phyloP scores from a whole-genome alignment of 352 stramenopile genomes.

The Globisporangium camurandrum region DNA sequence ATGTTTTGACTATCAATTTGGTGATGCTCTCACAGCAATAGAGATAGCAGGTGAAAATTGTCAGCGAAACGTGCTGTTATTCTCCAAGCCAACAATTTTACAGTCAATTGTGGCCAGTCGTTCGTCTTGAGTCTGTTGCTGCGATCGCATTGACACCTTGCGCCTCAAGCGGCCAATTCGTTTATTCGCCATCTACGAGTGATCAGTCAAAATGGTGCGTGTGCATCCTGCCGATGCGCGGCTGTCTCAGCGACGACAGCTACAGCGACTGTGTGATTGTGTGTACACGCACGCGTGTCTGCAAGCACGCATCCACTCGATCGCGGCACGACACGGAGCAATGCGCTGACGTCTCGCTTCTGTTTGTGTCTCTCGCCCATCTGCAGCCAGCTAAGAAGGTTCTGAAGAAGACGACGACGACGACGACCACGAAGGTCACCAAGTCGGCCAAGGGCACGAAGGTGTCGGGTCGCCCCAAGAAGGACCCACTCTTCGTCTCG shows the following conservation, averaged over 20 bases:
- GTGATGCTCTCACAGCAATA: too few species aligned
- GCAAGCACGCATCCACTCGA: neutral
- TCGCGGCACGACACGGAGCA: neutral
- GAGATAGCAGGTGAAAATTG: too few species aligned
- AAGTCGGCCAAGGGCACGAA: slow-evolving; percentile 65
- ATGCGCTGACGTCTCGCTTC: neutral
- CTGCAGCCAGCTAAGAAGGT: slow-evolving; percentile 78
- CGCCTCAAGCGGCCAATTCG: slow-evolving; percentile 25
- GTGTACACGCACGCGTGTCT: neutral
- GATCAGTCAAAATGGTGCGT: slow-evolving; percentile 47
- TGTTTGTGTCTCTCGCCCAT: neutral
- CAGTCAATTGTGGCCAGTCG: neutral
- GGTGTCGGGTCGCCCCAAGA: slow-evolving; percentile 66
- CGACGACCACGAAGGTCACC: slow-evolving; percentile 44
- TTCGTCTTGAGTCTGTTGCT: neutral
- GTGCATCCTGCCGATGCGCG: neutral
- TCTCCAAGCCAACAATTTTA: neutral
- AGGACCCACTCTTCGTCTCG: slow-evolving; percentile 93
- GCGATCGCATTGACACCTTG: neutral
- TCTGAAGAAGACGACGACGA: slow-evolving; percentile 65
- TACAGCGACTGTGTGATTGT: neutral
- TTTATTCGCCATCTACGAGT: slow-evolving; percentile 85
- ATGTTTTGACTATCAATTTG: too few species aligned
- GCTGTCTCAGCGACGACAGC: too few species aligned
- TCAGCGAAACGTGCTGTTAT: too few species aligned